phyloP scores from a whole-genome alignment of 2,329 filamentous ascomycete genomes.

The Aspergillus bombycis region DNA sequence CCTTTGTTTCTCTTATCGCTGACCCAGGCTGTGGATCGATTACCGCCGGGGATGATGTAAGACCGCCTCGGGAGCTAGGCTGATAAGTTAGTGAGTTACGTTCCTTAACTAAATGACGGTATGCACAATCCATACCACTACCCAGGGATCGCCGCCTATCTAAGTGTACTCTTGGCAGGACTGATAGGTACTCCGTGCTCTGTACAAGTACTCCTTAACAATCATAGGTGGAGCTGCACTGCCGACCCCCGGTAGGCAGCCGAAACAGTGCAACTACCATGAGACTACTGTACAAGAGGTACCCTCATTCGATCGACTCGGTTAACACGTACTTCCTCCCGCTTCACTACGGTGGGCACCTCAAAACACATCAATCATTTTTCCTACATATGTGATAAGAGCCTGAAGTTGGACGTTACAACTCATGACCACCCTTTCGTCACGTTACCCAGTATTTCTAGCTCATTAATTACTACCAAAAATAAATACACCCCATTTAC shows the following conservation, averaged over 20 bases:
- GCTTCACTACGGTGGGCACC: not conserved
- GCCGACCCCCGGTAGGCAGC: not conserved
- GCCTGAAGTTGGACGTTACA: slow-evolving; percentile 34
- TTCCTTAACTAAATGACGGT: not conserved
- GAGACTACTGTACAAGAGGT: not conserved
- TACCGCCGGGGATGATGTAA: slow-evolving; percentile 16
- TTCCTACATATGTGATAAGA: slow-evolving; percentile 21
- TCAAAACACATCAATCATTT: slow-evolving; percentile 17
- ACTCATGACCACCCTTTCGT: slow-evolving; percentile 28
- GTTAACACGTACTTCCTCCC: not conserved
- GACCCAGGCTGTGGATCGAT: not conserved
- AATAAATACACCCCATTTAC: slow-evolving; percentile 27
- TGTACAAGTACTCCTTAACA: too few relatives aligned
- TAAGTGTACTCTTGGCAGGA: not conserved
- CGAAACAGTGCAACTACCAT: not conserved
- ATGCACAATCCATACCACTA: not conserved
- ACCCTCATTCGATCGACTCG: not conserved
- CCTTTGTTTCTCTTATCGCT: too few relatives aligned
- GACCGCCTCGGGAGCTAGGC: slow-evolving; percentile 6
- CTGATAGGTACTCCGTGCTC: not conserved
- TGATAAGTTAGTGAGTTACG: not conserved
- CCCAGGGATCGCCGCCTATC: not conserved
- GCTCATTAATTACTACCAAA: slow-evolving; percentile 8
- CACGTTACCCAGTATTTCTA: slow-evolving; percentile 23
- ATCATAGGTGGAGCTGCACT: not conserved